Conservation (phyloP, 2,329 filamentous ascomycete genomes). For the Trichoderma polysporum region DNA sequence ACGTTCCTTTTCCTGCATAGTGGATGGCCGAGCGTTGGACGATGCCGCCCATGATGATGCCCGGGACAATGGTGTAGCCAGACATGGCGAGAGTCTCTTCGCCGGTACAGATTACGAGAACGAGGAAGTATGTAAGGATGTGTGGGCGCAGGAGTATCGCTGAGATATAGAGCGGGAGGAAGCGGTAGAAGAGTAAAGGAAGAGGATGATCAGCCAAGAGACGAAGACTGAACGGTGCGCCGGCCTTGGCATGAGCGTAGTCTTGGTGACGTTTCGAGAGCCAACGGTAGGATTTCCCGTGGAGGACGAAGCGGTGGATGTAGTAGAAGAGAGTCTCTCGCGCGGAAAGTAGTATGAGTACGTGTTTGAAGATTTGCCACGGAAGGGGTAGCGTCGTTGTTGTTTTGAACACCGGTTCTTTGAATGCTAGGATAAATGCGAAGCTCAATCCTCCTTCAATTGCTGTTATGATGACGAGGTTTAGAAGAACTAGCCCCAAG, state of each 20-base stretch:
- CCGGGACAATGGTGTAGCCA: constrained; percentile 62
- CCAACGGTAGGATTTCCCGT: constrained; percentile 46
- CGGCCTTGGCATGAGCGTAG: constrained; percentile 53
- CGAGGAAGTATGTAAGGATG: constrained; percentile 68
- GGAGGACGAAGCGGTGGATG: constrained; percentile 71
- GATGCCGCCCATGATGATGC: constrained; percentile 54
- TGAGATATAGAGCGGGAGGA: constrained; percentile 65
- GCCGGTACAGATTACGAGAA: constrained; percentile 60
- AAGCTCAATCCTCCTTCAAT: constrained; percentile 45
- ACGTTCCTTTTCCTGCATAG: constrained; percentile 52
- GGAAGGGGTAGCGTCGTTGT: constrained; percentile 51
- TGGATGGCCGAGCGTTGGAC: constrained; percentile 41
- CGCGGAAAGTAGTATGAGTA: constrained; percentile 42
- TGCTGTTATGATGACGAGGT: constrained; percentile 45
- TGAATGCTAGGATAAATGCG: constrained; percentile 36
- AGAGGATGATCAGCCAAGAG: constrained; percentile 68
- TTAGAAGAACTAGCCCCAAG: constrained; percentile 45
- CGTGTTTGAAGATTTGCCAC: constrained; percentile 53
- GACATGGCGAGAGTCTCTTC: constrained; percentile 68
- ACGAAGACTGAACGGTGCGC: constrained; percentile 61
- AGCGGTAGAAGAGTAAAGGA: constrained; percentile 60
- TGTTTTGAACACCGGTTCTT: constrained; percentile 47
- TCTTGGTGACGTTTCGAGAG: constrained; percentile 38
- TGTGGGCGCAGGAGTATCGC: constrained; percentile 66
- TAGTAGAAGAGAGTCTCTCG: constrained; percentile 67